Evolutionary conservation across 2,329 filamentous ascomycete species (phyloP).

Genomic region (Trematosphaeria pertusa): DNA sequence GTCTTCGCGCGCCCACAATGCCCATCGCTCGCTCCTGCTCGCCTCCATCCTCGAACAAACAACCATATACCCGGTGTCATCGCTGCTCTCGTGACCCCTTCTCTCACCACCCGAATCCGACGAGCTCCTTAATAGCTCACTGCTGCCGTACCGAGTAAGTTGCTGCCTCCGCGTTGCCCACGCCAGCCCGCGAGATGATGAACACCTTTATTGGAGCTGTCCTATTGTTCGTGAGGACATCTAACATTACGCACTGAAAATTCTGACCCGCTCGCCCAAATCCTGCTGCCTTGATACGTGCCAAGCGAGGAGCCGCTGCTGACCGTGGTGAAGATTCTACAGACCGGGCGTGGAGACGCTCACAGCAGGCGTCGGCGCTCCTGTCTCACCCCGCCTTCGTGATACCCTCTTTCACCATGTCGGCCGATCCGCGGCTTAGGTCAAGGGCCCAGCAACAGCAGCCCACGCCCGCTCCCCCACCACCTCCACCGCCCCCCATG

Average conservation of each 20-base stretch:
- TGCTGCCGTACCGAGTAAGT: constrained; percentile 20
- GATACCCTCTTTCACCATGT: constrained; percentile 36
- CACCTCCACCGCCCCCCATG: constrained; percentile 53
- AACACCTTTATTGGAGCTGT: constrained; percentile 78
- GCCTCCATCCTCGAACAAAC: constrained; percentile 14
- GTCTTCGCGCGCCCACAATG: background rate
- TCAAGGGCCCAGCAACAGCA: constrained; percentile 49
- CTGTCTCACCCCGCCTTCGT: constrained; percentile 1
- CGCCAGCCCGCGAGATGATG: constrained; percentile 57
- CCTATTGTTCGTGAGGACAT: constrained; percentile 66
- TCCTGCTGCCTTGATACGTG: too few species aligned
- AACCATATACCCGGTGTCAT: constrained; percentile 25
- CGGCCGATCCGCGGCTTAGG: constrained; percentile 58
- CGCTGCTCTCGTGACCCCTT: constrained; percentile 12
- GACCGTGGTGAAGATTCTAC: constrained; percentile 36
- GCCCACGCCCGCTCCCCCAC: constrained; percentile 58
- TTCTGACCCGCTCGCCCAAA: constrained; percentile 44
- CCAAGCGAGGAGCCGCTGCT: constrained; percentile 26
- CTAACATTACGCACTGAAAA: constrained; percentile 52
- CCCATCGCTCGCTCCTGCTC: constrained; percentile 9
- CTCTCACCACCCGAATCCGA: constrained; percentile 9
- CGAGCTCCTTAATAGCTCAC: background rate
- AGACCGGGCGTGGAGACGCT: constrained; percentile 14
- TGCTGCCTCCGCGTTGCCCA: constrained; percentile 6
- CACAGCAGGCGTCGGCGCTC: constrained; percentile 1